These are phyloP conservation scores for Apiospora saccharicola DNA, from an alignment of 2,329 filamentous ascomycete species.

Conservation along the genomic window DNA sequence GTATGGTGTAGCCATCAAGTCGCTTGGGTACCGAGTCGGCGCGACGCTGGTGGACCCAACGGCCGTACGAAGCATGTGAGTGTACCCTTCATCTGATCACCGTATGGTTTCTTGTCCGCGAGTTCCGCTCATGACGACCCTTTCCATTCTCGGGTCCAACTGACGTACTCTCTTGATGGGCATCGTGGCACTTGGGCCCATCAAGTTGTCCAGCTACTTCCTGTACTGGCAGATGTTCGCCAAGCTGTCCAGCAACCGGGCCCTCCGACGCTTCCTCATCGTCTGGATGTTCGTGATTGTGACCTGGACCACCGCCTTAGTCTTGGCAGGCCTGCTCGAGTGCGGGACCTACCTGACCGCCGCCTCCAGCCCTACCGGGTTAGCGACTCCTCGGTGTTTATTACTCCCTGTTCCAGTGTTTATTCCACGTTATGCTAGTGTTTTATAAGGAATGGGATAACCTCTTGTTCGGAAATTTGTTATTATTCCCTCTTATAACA, in stretches of 20 bases:
- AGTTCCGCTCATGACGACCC: not conserved
- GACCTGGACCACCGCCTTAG: not conserved
- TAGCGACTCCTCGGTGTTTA: too few species aligned
- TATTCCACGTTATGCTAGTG: too few species aligned
- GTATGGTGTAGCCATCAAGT: not conserved
- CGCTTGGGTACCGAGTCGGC: not conserved
- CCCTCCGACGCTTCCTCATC: slow-evolving; percentile 26
- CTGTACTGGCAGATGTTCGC: slow-evolving; percentile 29
- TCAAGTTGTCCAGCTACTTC: slow-evolving; percentile 27
- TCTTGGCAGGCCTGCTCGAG: not conserved
- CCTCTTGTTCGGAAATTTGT: too few species aligned
- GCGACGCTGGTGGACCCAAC: not conserved
- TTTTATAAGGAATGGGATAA: too few species aligned
- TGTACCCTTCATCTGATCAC: not conserved
- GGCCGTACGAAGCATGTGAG: not conserved
- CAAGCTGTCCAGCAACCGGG: not conserved
- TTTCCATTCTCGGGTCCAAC: slow-evolving; percentile 20
- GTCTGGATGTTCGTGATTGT: slow-evolving; percentile 25
- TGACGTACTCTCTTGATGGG: slow-evolving; percentile 22
- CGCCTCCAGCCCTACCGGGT: not conserved
- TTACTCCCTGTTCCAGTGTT: too few species aligned
- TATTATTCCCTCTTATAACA: too few species aligned
- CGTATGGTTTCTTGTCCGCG: not conserved
- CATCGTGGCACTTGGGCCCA: slow-evolving; percentile 16
- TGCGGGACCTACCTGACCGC: not conserved